These are phyloP conservation scores for Entrophospora sp. DNA, from an alignment of 192 early-diverging fungal genomes.

Conservation along the genomic window DNA sequence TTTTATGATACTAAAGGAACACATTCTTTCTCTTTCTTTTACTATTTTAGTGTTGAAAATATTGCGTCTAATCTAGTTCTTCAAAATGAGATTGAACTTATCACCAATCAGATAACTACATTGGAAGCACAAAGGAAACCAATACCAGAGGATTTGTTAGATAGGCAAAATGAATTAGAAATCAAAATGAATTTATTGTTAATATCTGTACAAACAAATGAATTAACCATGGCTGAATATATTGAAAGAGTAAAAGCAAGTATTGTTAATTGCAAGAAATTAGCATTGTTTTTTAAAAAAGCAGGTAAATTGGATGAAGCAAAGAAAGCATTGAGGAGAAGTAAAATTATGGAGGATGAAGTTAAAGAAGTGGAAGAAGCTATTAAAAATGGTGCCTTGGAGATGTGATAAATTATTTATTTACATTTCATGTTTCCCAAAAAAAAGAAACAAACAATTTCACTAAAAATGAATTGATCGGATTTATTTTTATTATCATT, in stretches of 20 bases:
- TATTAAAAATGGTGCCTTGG: conserved; percentile 32
- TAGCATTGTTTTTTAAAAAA: conserved; percentile 62
- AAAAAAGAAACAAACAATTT: too few relatives aligned
- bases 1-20: too few relatives aligned
- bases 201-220: conserved; percentile 59
- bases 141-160: conserved; percentile 51
- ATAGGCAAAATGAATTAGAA: conserved; percentile 56
- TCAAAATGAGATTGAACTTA: conserved; percentile 50
- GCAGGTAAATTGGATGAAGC: conserved; percentile 55
- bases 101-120: conserved; percentile 39
- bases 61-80: conserved; percentile 70
- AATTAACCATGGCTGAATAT: conserved; percentile 63
- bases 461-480: too few relatives aligned
- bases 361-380: conserved; percentile 66
- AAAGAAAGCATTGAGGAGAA: conserved; percentile 50
- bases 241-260: conserved; percentile 45
- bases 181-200: conserved; percentile 69
- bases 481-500: too few relatives aligned
- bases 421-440: not conserved
- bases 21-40: conserved; percentile 16
- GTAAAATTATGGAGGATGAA: conserved; percentile 71
- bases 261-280: conserved; percentile 49
- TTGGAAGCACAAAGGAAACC: conserved; percentile 32
- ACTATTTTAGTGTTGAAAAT: conserved; percentile 48
- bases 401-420: not conserved